phyloP scores from a whole-genome alignment of 345 rosid genomes.

The Brassica cretica region DNA sequence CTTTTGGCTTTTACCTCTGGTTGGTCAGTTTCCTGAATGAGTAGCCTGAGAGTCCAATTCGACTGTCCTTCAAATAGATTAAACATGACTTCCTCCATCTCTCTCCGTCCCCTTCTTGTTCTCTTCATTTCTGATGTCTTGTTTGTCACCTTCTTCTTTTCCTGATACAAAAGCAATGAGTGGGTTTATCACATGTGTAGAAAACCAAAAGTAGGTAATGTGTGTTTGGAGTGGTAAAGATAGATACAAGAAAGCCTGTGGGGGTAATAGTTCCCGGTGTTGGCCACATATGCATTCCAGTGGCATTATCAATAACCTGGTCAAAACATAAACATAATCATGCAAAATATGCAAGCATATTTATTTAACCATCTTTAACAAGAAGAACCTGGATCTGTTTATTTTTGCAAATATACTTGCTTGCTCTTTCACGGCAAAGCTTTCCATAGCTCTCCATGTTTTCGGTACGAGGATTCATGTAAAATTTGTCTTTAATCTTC shows the following conservation, averaged over 20 bases:
- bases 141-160: constrained; percentile 65
- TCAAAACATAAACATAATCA: constrained; percentile 9
- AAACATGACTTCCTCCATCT: constrained; percentile 83
- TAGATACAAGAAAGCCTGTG: constrained; percentile 44
- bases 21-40: constrained; percentile 87
- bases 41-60: constrained; percentile 74
- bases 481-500: constrained; percentile 73
- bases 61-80: constrained; percentile 90
- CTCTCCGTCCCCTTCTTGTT: constrained; percentile 87
- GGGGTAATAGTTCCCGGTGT: constrained; percentile 64
- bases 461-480: constrained; percentile 74
- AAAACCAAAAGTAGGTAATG: not conserved
- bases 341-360: not conserved
- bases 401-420: constrained; percentile 61
- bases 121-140: constrained; percentile 66
- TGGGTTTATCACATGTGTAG: not conserved
- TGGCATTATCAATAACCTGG: constrained; percentile 82
- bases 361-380: not conserved
- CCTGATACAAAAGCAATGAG: constrained; percentile 48
- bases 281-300: constrained; percentile 78
- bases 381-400: constrained; percentile 72
- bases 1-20: constrained; percentile 61
- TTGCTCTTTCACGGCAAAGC: constrained; percentile 79
- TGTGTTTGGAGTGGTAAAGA: constrained; percentile 5
- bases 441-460: constrained; percentile 73